Conservation (phyloP, 129 eudicot genomes). For the Flaveria trinervia region DNA sequence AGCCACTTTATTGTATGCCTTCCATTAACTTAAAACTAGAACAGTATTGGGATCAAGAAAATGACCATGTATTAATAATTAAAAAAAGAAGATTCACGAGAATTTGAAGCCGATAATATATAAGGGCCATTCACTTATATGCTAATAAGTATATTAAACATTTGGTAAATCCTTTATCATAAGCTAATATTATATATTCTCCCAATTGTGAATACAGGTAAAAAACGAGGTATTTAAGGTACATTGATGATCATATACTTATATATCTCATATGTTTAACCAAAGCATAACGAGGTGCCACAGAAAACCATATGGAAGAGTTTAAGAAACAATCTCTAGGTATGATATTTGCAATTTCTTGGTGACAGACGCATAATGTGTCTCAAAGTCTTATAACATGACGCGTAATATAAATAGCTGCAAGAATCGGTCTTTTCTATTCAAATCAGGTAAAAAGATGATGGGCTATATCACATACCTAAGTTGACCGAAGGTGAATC, state of each 20-base stretch:
- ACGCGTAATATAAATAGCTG: conserved; percentile 1
- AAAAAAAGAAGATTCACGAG: too few species aligned
- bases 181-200: neutral
- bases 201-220: neutral
- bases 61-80: too few species aligned
- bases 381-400: neutral
- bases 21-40: neutral
- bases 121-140: neutral
- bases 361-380: neutral
- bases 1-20: neutral
- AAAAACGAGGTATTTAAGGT: neutral
- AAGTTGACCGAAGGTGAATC: conserved; percentile 49
- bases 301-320: neutral
- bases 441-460: conserved; percentile 26
- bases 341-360: neutral
- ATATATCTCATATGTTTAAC: neutral
- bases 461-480: conserved; percentile 31
- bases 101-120: neutral
- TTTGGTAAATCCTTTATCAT: neutral
- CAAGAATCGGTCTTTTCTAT: neutral
- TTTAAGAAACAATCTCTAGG: neutral
- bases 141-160: neutral
- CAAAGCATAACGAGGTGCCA: neutral
- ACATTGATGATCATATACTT: neutral
- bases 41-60: too few species aligned